Base-by-base conservation (phyloP, 208 protist species). In the Novymonas esmeraldas region DNA sequence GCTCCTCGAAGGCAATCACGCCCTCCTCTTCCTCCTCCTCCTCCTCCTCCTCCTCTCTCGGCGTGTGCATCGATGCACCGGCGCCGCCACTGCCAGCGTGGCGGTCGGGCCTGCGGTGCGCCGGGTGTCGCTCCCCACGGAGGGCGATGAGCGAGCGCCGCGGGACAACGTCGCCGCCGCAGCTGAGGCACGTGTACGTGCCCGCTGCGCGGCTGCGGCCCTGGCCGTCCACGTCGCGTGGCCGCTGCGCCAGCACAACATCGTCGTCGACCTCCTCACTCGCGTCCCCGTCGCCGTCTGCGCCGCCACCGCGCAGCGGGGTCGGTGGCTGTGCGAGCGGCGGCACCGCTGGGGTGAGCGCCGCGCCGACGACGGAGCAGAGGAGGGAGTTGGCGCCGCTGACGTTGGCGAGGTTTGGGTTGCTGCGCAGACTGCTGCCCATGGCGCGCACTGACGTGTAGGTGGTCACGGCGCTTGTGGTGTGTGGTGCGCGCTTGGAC, bases 1-100 rank as follows among this genome's bases (percentile, higher is more conserved):
- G 62, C 18, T 76, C 70, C 22, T 76, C 63, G 24, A 76, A 76
- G 11, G 61, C 56, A 7, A 68, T 44, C 7, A 70, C 56, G 0
- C 56, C 56, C 7, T 52, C 29, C 22, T 29, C 26, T 11, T 31
- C 56, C n/a, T 16, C n/a, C 38, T 34, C 13, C 13, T 18, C 18
- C 16, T 18, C 26, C 22, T 61, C 56, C 1, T 11, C n/a, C n/a
- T n/a, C n/a, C 13, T 1, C 28, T 0, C 28, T 6, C 18, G 56
- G 26, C 39, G 2, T 36, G 36, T 36, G 13, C 24, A 41, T 13
- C 6, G 38, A 11, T 41, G 22, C 20, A 22, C 46, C 56, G 18
- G 20, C 20, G 26, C 10, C 38, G 31, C 36, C 24, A 14, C 39
- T 48, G 18, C 22, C 26, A 7, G 39, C 10, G 56, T 16, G 24